Base-by-base conservation (phyloP, 306 rosid species). In the Chamaecrista fasciculata region DNA sequence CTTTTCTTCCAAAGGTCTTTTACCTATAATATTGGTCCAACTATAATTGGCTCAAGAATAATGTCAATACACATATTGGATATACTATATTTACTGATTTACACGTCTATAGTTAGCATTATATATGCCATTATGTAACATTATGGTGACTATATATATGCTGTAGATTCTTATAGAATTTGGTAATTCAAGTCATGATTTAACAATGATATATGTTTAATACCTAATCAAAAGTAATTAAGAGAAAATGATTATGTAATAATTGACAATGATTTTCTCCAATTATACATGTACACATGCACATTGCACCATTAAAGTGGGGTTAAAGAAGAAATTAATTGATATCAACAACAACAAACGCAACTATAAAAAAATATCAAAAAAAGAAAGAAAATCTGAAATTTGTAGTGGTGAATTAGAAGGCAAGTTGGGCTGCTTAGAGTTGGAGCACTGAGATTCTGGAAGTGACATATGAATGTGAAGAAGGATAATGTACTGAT, bases 381-480 rank as follows among this genome's bases (percentile, higher is more conserved):
- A 0, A 12, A 5, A 2, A 14, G 6, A 14, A 53, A 26, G 5
- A 53, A 12, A 55, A 56, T 15, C 3, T 16, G 10, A 73, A 64
- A 43, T 25, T 8, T 25, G 7, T 62, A 25, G 24, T 4, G 48
- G 66, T 20, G 55, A 64, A n/a, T n/a, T n/a, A 66, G 73, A 11
- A 48, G 66, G 71, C 80, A 73, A 76, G 39, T 69, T 61, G 14
- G 75, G 51, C 76, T 61, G 76, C 74, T 46, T 47, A 55, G 74
- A 26, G 75, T 69, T 72, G 81, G 72, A 79, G 75, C 84, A 73
- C 72, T 76, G 49, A 66, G 47, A 47, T 34, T 51, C 6, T 55
- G 18, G 66, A 72, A 67, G 48, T 79, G 80, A 62, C 59, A 3
- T 51, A 18, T 76, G 51, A 62, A 25, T 58, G 58, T 36, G 21